Conservation (phyloP, 2,329 filamentous ascomycete genomes). For the Leptographium radiaticola region DNA sequence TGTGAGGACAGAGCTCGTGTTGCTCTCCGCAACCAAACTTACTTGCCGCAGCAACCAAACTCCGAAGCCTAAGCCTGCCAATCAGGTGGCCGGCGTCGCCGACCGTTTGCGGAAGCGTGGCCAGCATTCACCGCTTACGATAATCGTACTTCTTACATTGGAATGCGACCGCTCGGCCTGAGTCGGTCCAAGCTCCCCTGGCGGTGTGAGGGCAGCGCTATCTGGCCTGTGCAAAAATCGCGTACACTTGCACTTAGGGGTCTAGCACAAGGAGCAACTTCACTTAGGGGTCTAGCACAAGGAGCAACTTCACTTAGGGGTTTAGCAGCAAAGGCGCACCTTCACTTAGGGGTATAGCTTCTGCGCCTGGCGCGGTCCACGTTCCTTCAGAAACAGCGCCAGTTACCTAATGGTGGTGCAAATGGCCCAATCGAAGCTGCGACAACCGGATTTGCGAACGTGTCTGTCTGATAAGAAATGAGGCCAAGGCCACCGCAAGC, state of each 20-base stretch:
- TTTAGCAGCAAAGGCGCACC: constrained; percentile 6
- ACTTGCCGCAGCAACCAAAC: too few species aligned
- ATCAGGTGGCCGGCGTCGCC: too few species aligned
- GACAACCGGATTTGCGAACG: neutral
- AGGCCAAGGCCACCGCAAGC: neutral
- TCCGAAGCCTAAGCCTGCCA: too few species aligned
- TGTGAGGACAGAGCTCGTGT: too few species aligned
- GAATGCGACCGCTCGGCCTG: too few species aligned
- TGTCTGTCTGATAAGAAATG: neutral
- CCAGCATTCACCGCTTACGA: too few species aligned
- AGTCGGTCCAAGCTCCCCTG: too few species aligned
- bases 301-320: constrained; percentile 8
- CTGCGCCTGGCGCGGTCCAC: neutral
- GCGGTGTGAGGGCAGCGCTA: too few species aligned
- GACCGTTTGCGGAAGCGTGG: too few species aligned
- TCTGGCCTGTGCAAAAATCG: neutral
- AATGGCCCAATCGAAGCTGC: neutral
- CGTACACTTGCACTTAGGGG: constrained; percentile 5
- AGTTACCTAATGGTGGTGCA: constrained; percentile 5
- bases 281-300: constrained; percentile 7
- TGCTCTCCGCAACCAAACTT: too few species aligned
- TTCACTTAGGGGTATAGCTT: constrained; percentile 13
- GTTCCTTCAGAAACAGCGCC: neutral
- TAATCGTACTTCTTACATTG: too few species aligned
- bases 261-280: constrained; percentile 3